These are phyloP conservation scores for Scheffersomyces stambukii DNA, from an alignment of 1,139 yeast species.

Conservation along the genomic window DNA sequence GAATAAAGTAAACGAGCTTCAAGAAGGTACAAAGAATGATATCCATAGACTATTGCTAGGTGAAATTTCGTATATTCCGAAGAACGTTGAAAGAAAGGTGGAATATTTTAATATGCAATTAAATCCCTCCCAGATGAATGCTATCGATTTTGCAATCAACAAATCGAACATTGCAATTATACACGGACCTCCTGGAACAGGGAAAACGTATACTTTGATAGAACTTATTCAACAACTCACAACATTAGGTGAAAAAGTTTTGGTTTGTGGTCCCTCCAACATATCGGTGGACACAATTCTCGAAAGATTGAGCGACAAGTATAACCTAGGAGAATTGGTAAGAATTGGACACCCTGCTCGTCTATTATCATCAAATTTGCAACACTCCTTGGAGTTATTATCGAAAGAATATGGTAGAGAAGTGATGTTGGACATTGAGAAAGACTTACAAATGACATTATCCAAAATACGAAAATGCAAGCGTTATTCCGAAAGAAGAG, in stretches of 20 bases:
- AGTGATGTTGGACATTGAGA: slow-evolving; percentile 62
- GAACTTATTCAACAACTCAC: slow-evolving; percentile 78
- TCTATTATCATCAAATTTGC: slow-evolving; percentile 54
- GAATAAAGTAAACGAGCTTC: slow-evolving; percentile 57
- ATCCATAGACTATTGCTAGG: slow-evolving; percentile 46
- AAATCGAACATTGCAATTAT: slow-evolving; percentile 41
- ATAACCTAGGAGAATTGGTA: slow-evolving; percentile 41
- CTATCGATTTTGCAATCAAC: slow-evolving; percentile 36
- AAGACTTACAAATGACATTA: slow-evolving; percentile 64
- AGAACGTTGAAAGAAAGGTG: slow-evolving; percentile 4
- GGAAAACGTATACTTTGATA: slow-evolving; percentile 75
- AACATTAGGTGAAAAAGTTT: slow-evolving; percentile 56
- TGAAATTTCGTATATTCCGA: slow-evolving; percentile 25
- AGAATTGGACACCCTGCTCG: slow-evolving; percentile 95
- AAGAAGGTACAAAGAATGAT: slow-evolving; percentile 25
- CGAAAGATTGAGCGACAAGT: slow-evolving; percentile 58
- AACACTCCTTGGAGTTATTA: slow-evolving; percentile 74
- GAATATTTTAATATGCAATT: slow-evolving; percentile 48
- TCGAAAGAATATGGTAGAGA: slow-evolving; percentile 49
- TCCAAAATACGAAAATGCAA: slow-evolving; percentile 61
- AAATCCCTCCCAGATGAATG: slow-evolving; percentile 62
- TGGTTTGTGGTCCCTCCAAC: slow-evolving; percentile 95
- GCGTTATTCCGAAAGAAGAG: slow-evolving; percentile 59
- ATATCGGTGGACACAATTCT: slow-evolving; percentile 91
- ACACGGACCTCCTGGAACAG: slow-evolving; percentile 53